phyloP scores from a whole-genome alignment of 2,329 filamentous ascomycete genomes.

The Fusarium fujikuroi region DNA sequence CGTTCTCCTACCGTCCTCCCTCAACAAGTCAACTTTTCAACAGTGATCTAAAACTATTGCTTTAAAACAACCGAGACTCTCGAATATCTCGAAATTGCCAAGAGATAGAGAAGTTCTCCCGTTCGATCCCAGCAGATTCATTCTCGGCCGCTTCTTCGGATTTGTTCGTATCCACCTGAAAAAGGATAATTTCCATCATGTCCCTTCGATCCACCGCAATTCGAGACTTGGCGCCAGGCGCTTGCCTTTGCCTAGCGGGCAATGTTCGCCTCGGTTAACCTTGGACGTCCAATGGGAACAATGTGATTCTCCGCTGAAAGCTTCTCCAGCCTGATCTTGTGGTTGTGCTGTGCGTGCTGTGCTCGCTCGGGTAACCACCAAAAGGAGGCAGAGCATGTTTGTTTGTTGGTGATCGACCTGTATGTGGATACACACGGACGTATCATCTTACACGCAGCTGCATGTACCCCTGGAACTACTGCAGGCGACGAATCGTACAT shows the following conservation, averaged over 20 bases:
- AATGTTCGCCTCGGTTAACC: background rate
- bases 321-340: background rate
- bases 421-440: slow-evolving; percentile 15
- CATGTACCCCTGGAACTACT: background rate
- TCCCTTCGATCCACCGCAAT: slow-evolving; percentile 23
- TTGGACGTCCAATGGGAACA: background rate
- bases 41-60: background rate
- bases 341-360: background rate
- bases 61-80: background rate
- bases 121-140: background rate
- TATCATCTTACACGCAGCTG: slow-evolving; percentile 33
- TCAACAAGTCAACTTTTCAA: background rate
- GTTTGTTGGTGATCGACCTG: slow-evolving; percentile 4
- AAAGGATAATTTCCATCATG: slow-evolving; percentile 19
- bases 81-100: background rate
- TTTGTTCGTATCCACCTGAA: slow-evolving; percentile 16
- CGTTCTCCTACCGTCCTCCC: background rate
- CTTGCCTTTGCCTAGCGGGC: background rate
- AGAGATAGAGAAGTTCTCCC: background rate
- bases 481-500: background rate
- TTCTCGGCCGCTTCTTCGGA: slow-evolving; percentile 14
- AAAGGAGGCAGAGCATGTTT: slow-evolving; percentile 7
- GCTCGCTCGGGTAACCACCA: background rate
- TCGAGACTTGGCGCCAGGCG: slow-evolving; percentile 24
- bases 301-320: background rate